Base-by-base conservation (phyloP, 208 protist genomes). In the Acanthamoeba castellanii region DNA sequence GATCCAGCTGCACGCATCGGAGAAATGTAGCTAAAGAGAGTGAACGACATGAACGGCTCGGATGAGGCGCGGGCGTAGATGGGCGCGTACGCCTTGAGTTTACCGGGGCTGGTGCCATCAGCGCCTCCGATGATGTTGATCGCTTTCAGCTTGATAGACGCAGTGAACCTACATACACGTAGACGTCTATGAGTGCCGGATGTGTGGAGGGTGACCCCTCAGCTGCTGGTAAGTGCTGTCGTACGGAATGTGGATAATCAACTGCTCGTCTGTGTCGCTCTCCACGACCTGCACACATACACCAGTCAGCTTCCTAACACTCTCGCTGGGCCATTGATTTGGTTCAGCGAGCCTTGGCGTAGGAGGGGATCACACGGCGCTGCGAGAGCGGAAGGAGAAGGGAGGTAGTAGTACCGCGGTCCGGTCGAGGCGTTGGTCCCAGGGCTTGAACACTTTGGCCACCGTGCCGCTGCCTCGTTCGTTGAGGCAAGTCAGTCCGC, bases 161-260 rank as follows among this genome's bases (percentile, higher is more conserved):
- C 95, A 25, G 64, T 93, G 66, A 96, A 96, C 78, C 94, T 95
- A 16, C 27, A 2, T 14, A n/a, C 20, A 16, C 13, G 16, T 7
- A 45, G 22, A 59, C 0, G 20, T 50, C 16, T 18, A 61, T 20
- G 22, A 25, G 25, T 18, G 59, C 22, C 27, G 42, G 8, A 45
- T 27, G 42, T 45, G 20, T 11, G 6, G 13, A 82, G 14, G 50
- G 30, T 25, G 37, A 45, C 18, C 27, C 14, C 37, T 9, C 5
- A 32, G 32, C 47, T 59, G 14, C 11, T 27, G 76, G 87, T 14
- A 85, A n/a, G 25, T 32, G 45, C 0, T 76, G 34, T 82, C 27
- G 74, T 76, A 90, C 30, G 95, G 95, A n/a, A 96, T 96, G 45
- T 96, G 89, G 34, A 96, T 84, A 27, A 96, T 94, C 57, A 96